phyloP scores from a whole-genome alignment of 1,284 basidiomycete species.

The Coniferiporia sulphurascens region DNA sequence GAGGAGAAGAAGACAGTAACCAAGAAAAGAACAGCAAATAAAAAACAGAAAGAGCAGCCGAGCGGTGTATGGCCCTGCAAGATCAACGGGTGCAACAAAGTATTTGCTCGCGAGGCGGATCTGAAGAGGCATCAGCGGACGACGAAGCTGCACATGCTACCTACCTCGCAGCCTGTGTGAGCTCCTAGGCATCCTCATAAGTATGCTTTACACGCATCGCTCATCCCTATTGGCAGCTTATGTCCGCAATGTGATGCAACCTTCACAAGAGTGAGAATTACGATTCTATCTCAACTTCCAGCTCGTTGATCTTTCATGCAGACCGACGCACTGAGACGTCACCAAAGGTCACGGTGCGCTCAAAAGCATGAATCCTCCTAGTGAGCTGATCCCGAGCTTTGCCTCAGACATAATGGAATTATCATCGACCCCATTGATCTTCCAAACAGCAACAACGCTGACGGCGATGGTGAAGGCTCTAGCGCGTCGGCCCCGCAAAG shows the following conservation, averaged over 20 bases:
- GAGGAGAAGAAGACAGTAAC: slow-evolving; percentile 45
- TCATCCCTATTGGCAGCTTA: slow-evolving; percentile 36
- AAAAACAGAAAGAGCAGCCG: slow-evolving; percentile 44
- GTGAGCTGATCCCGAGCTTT: slow-evolving; percentile 7
- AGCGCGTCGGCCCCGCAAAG: slow-evolving; percentile 26
- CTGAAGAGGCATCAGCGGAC: slow-evolving; percentile 73
- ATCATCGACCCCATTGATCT: slow-evolving; percentile 48
- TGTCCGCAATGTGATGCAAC: slow-evolving; percentile 74
- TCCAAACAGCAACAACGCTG: slow-evolving; percentile 22
- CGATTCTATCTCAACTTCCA: slow-evolving; percentile 9
- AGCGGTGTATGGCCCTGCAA: slow-evolving; percentile 68
- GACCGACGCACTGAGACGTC: slow-evolving; percentile 57
- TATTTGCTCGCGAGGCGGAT: slow-evolving; percentile 74
- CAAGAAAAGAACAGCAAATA: slow-evolving; percentile 36
- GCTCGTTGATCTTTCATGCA: slow-evolving; percentile 25
- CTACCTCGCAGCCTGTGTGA: slow-evolving; percentile 55
- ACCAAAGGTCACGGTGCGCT: slow-evolving; percentile 61
- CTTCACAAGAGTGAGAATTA: slow-evolving; percentile 60
- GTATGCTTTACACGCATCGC: slow-evolving; percentile 18
- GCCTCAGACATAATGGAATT: slow-evolving; percentile 59
- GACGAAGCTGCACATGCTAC: slow-evolving; percentile 64
- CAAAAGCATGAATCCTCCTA: not conserved
- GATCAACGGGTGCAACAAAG: slow-evolving; percentile 71
- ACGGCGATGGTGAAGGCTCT: slow-evolving; percentile 30
- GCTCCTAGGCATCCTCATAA: not conserved